A percentile compares a stretch with the other conserved stretches of the same genome.
Conservation (phyloP, 2,329 filamentous ascomycete species). For the Thermoascus crustaceus region DNA sequence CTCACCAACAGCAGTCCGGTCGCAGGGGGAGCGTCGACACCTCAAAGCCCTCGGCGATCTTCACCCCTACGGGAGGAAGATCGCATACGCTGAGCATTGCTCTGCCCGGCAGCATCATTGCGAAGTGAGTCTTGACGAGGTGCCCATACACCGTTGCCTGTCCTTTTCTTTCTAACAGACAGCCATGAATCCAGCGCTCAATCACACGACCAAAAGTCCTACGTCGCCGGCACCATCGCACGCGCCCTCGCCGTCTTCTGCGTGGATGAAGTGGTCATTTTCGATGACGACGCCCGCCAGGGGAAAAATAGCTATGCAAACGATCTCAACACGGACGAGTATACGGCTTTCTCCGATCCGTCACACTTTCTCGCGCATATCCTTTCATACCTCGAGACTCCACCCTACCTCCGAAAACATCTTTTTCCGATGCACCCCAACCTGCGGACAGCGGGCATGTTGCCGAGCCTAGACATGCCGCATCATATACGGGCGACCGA, state of each 20-base stretch:
- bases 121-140: constrained; percentile 60
- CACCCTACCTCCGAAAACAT: constrained; percentile 67
- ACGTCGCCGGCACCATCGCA: constrained; percentile 65
- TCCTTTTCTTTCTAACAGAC: no score
- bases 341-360: constrained; percentile 64
- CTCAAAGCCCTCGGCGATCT: constrained; percentile 61
- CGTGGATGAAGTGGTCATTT: constrained; percentile 76
- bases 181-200: constrained; percentile 46
- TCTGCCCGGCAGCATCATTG: constrained; percentile 67
- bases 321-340: constrained; percentile 30
- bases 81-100: constrained; percentile 70
- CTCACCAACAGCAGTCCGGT: background rate
- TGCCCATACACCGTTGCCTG: no score
- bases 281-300: constrained; percentile 53
- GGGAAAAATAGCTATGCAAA: constrained; percentile 41
- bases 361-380: constrained; percentile 73
- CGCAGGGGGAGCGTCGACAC: constrained; percentile 26
- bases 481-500: constrained; percentile 71
- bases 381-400: constrained; percentile 73
- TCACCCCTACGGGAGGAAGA: constrained; percentile 56
- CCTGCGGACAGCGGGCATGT: constrained; percentile 60
- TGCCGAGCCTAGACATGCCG: constrained; percentile 76
- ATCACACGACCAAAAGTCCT: constrained; percentile 67
- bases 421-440: constrained; percentile 76
- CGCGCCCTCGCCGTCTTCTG: constrained; percentile 75